phyloP scores from a whole-genome alignment of 805 yeast species.

The Cyberlindnera americana region DNA sequence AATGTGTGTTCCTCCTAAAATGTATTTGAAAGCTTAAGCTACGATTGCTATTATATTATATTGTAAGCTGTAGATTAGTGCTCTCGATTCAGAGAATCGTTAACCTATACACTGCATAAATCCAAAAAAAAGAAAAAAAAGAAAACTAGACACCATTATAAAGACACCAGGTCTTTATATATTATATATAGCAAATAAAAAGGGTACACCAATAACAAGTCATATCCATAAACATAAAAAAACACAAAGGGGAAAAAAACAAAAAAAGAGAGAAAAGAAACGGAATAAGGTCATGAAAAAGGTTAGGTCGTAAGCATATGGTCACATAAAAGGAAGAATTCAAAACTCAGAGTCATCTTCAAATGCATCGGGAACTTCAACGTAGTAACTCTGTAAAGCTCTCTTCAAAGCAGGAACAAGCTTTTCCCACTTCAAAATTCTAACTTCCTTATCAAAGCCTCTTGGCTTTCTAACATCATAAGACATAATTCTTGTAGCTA shows the following conservation, averaged over 20 bases:
- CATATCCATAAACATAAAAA: too few relatives aligned
- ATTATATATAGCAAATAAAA: too few relatives aligned
- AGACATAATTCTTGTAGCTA: slow-evolving; percentile 63
- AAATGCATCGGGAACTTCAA: slow-evolving; percentile 43
- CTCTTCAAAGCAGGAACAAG: slow-evolving; percentile 57
- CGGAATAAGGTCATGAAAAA: neutral
- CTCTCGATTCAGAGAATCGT: neutral
- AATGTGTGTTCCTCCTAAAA: too few relatives aligned
- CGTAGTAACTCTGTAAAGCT: slow-evolving; percentile 63
- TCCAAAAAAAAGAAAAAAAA: neutral
- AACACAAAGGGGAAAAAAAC: too few relatives aligned
- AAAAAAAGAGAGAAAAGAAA: too few relatives aligned
- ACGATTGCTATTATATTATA: too few relatives aligned
- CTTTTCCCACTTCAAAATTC: slow-evolving; percentile 59
- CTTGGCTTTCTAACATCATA: slow-evolving; percentile 61
- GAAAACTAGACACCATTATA: too few relatives aligned
- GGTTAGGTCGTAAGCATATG: neutral
- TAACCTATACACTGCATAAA: neutral
- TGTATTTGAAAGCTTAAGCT: too few relatives aligned
- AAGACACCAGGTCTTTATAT: neutral
- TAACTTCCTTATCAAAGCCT: slow-evolving; percentile 65
- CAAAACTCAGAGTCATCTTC: slow-evolving; percentile 2
- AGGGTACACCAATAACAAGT: too few relatives aligned
- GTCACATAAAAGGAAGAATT: neutral
- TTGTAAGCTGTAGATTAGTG: neutral